Conservation (phyloP, 1,139 yeast genomes). For the Geotrichum reessii region DNA sequence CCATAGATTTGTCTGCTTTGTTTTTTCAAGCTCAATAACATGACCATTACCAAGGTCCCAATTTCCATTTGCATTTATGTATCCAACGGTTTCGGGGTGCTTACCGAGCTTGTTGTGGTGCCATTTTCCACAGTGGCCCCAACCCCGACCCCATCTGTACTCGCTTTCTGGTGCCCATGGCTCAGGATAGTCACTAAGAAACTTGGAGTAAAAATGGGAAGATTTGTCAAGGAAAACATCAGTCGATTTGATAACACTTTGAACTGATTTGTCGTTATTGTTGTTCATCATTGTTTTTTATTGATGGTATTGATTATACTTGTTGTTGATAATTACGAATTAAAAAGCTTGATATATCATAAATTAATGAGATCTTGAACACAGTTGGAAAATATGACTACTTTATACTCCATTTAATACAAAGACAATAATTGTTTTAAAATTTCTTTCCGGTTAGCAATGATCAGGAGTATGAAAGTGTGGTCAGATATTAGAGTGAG, state of each 20-base stretch:
- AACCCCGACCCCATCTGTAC: neutral
- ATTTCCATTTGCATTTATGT: neutral
- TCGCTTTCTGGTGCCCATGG: neutral
- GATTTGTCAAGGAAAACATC: neutral
- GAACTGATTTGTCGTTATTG: neutral
- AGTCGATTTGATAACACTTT: neutral
- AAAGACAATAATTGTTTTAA: too few species aligned
- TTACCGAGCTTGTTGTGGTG: neutral
- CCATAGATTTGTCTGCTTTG: constrained; percentile 28
- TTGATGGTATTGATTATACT: neutral
- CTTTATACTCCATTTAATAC: too few species aligned
- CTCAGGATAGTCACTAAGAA: neutral
- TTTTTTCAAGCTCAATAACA: constrained; percentile 8
- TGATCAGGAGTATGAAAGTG: too few species aligned
- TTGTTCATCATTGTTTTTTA: neutral
- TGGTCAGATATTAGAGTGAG: too few species aligned
- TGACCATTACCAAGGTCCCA: neutral
- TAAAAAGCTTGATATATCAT: too few species aligned
- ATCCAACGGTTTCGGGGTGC: neutral
- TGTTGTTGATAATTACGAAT: neutral
- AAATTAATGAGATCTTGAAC: too few species aligned
- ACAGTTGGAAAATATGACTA: too few species aligned
- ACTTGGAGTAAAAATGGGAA: neutral
- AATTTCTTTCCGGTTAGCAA: too few species aligned
- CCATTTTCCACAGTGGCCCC: neutral